Evolutionary conservation across 1,139 yeast species (phyloP).

Genomic region (Scheffersomyces segobiensis): DNA sequence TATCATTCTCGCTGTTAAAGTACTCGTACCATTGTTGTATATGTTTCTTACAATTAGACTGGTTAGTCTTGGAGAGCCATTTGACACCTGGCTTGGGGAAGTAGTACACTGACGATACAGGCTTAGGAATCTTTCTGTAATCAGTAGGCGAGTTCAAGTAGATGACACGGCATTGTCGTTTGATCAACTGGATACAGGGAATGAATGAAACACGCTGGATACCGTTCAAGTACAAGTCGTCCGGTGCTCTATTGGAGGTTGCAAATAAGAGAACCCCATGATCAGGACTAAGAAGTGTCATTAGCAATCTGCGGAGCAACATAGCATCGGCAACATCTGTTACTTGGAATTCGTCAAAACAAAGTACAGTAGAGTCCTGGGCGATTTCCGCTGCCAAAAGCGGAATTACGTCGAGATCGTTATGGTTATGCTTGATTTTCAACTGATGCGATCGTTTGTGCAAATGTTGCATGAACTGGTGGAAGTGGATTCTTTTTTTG

Average conservation of each 20-base stretch:
- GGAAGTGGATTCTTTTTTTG: constrained; percentile 85
- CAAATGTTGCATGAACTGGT: constrained; percentile 92
- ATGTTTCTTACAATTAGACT: constrained; percentile 61
- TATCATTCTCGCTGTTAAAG: constrained; percentile 58
- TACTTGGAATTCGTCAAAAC: constrained; percentile 96
- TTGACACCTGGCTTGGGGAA: constrained; percentile 66
- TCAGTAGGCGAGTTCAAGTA: constrained; percentile 89
- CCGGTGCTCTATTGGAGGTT: constrained; percentile 94
- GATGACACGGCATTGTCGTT: constrained; percentile 72
- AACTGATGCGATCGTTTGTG: constrained; percentile 86
- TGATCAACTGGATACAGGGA: constrained; percentile 84
- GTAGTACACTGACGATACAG: constrained; percentile 78
- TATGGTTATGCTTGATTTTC: constrained; percentile 53
- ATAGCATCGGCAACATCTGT: constrained; percentile 98
- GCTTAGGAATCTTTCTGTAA: constrained; percentile 85
- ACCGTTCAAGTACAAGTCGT: constrained; percentile 88
- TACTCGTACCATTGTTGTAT: constrained; percentile 74
- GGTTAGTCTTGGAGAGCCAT: constrained; percentile 53
- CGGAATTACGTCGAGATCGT: constrained; percentile 82
- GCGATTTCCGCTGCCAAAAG: constrained; percentile 83
- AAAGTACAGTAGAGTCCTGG: constrained; percentile 68
- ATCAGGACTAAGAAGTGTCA: constrained; percentile 59
- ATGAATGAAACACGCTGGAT: constrained; percentile 87
- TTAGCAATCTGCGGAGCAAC: constrained; percentile 77
- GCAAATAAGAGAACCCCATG: constrained; percentile 89